Evolutionary conservation across 441 rosid species (phyloP).

Genomic region (Erodium texanum): DNA sequence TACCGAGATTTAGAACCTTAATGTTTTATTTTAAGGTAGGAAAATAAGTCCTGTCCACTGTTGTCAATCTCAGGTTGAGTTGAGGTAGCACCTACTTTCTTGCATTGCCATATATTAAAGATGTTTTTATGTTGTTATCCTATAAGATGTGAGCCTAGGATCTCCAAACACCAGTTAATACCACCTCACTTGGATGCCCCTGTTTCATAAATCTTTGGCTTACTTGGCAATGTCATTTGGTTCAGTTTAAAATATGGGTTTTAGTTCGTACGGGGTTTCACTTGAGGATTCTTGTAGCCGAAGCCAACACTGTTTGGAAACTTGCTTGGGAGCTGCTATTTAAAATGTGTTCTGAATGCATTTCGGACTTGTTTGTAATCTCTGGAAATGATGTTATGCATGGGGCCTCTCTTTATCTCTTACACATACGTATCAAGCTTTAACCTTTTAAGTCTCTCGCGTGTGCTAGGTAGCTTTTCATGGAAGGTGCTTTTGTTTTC

Average conservation of each 20-base stretch:
- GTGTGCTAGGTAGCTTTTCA: neutral
- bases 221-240: neutral
- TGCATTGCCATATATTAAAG: neutral
- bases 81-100: neutral
- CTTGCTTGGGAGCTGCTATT: neutral
- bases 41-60: no score
- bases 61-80: neutral
- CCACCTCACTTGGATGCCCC: neutral
- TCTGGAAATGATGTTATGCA: neutral
- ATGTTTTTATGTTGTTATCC: neutral
- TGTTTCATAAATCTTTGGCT: neutral
- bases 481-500: neutral
- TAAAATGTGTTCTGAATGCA: neutral
- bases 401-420: neutral
- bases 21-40: no score
- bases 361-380: neutral
- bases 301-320: neutral
- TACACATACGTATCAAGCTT: neutral
- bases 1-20: no score
- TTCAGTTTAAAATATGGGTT: neutral
- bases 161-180: neutral
- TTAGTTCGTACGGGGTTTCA: neutral
- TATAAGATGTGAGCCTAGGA: slow-evolving; percentile 1
- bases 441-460: neutral
- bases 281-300: neutral